Conservation (phyloP, 352 stramenopile species). For the Globisporangium nodosum region DNA sequence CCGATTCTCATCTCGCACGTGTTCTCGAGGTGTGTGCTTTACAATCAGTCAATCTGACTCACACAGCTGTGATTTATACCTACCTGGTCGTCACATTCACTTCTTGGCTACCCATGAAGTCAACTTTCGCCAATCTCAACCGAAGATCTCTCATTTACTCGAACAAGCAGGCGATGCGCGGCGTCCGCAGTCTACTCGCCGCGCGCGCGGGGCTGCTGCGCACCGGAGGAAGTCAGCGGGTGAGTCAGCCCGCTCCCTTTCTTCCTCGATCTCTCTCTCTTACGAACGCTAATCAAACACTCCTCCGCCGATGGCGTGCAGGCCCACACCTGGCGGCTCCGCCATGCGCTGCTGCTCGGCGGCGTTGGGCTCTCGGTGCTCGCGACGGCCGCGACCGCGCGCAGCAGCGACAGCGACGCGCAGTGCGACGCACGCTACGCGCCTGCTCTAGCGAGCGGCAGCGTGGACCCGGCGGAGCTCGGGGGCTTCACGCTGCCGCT, state of each 20-base stretch:
- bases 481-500: conserved; percentile 45
- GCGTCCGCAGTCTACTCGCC: neutral
- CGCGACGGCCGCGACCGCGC: conserved; percentile 8
- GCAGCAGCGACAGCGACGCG: conserved; percentile 14
- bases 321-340: conserved; percentile 3
- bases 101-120: too few relatives aligned
- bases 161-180: neutral
- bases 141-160: too few relatives aligned
- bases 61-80: too few relatives aligned
- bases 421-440: conserved; percentile 55
- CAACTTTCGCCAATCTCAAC: too few relatives aligned
- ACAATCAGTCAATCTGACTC: too few relatives aligned
- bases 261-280: neutral
- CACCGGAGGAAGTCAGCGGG: conserved; percentile 25
- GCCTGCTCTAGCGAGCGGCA: conserved; percentile 15
- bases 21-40: too few relatives aligned
- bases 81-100: too few relatives aligned
- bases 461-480: conserved; percentile 23
- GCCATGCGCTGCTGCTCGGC: conserved; percentile 43
- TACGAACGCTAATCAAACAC: neutral
- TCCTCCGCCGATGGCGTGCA: neutral
- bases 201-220: conserved; percentile 2
- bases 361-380: conserved; percentile 45
- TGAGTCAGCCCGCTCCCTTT: conserved; percentile 7
- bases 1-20: too few relatives aligned